Base-by-base conservation (phyloP, 768 basidiomycete genomes). In the Mycena crocata region DNA sequence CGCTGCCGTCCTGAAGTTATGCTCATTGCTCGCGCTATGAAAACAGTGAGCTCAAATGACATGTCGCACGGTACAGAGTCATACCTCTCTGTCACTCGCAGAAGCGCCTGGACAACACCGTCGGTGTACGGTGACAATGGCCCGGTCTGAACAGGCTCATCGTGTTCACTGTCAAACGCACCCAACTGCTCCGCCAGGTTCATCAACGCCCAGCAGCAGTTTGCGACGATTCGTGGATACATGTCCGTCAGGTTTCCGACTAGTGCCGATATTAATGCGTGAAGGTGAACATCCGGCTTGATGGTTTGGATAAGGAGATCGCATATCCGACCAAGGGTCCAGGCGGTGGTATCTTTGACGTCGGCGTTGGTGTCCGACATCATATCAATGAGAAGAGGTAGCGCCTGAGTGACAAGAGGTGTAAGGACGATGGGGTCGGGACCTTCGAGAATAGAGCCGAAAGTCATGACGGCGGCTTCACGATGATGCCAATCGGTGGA, bases 401-500 rank as follows among this genome's bases (percentile, higher is more conserved):
- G 85, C 1, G 98, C 98, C 77, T 98, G 96, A 69, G 93, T 88
- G 68, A 98, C 96, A 46, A 99, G 90, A 35, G 96, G 95, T 24
- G 90, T 91, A 55, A 99, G 88, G 30, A 95, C 90, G 35, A 81
- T 78, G 14, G 95, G 93, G 74, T 98, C 95, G 4, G 98, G 98
- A 2, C 98, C 98, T 68, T 98, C 97, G 32, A 99, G 87, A 73
- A 99, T 99, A 0, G 95, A 96, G 46, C 97, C 97, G 73, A 99
- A 99, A 23, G 96, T 90, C 96, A 99, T 99, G 61, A 99, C 90
- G 7, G 96, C 97, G 0, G 98, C 98, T 77, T 99, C 98, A 44
- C 98, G 94, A 60, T 90, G 85, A 74, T 94, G 95, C 98, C 98
- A 99, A 75, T 98, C 94, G 31, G 89, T 85, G 28, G 89, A 83